Conservation (phyloP, 169 alveolate genomes). For the Perkinsus olseni region DNA sequence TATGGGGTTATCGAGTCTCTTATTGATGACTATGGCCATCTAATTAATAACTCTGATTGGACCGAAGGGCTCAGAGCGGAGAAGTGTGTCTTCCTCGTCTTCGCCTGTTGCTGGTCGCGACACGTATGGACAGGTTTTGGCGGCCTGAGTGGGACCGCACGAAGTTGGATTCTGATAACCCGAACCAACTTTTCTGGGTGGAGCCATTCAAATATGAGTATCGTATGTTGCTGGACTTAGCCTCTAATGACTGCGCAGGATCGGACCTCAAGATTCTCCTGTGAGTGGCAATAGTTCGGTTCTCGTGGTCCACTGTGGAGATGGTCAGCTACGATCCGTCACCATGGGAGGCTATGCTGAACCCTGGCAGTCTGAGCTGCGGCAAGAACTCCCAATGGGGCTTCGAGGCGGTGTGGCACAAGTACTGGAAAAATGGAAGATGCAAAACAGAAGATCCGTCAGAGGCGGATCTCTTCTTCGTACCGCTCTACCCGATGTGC, state of each 20-base stretch:
- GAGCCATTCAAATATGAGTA: not conserved
- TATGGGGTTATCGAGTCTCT: not conserved
- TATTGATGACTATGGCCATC: not conserved
- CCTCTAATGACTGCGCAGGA: not conserved
- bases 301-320: not conserved
- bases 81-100: not conserved
- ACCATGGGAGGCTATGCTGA: not conserved
- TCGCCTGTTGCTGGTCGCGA: not conserved
- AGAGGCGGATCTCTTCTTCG: not conserved
- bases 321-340: not conserved
- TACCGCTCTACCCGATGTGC: conserved; percentile 24
- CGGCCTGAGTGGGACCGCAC: not conserved
- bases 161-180: not conserved
- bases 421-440: not conserved
- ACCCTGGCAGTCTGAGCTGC: not conserved
- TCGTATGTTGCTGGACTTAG: not conserved
- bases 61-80: not conserved
- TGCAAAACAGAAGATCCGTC: not conserved
- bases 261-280: not conserved
- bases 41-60: not conserved
- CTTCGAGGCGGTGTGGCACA: not conserved
- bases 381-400: not conserved
- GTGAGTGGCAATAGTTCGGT: not conserved
- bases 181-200: not conserved
- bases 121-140: not conserved